A percentile compares a stretch with the other conserved stretches of the same genome.
Evolutionary conservation across 768 basidiomycete species (phyloP).

Genomic region (Pisolithus sp.): DNA sequence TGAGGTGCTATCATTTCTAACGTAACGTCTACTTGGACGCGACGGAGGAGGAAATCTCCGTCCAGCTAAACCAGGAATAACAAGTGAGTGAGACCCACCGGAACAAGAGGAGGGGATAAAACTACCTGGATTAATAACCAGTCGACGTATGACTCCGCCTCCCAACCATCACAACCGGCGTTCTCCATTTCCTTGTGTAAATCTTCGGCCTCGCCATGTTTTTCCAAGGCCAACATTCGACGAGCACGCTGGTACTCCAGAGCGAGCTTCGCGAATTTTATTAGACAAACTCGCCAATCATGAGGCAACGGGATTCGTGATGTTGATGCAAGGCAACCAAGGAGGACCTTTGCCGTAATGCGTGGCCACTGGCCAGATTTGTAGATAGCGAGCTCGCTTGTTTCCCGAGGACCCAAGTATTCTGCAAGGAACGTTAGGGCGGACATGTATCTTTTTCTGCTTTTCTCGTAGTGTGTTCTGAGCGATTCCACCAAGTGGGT

Average conservation of each 20-base stretch:
- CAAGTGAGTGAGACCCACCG: neutral
- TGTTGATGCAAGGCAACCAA: constrained; percentile 18
- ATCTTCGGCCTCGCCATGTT: constrained; percentile 3
- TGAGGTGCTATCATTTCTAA: constrained; percentile 22
- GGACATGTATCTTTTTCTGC: neutral
- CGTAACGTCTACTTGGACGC: constrained; percentile 18
- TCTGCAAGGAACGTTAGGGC: constrained; percentile 1
- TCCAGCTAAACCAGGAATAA: constrained; percentile 16
- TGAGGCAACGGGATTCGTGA: constrained; percentile 2
- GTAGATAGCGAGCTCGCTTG: neutral
- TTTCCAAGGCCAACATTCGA: constrained; percentile 20
- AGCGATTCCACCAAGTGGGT: neutral
- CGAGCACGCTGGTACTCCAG: constrained; percentile 28
- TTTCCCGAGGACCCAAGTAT: neutral
- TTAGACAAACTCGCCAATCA: constrained; percentile 22
- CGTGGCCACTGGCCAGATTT: constrained; percentile 27
- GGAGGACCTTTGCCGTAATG: constrained; percentile 20
- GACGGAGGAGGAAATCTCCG: constrained; percentile 16
- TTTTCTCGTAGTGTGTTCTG: neutral
- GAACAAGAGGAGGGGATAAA: neutral
- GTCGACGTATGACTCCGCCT: constrained; percentile 2
- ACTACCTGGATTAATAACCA: constrained; percentile 12
- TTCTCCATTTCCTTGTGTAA: constrained; percentile 8
- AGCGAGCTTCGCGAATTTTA: constrained; percentile 19
- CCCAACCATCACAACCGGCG: neutral